Base-by-base conservation (phyloP, 768 basidiomycete genomes). In the Amanita rimosa region DNA sequence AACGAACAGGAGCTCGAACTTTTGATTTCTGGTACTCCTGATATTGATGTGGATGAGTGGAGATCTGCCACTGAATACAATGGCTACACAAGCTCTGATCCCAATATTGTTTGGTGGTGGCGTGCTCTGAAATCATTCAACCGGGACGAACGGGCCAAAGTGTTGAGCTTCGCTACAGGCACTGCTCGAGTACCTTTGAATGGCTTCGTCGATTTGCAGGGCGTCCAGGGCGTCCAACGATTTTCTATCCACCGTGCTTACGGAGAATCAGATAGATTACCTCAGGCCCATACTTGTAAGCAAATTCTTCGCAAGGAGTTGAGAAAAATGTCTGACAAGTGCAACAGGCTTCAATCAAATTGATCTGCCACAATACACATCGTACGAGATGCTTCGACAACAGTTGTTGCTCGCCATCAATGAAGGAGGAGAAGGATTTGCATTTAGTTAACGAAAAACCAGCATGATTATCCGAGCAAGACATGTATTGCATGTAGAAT, bases 101-200 rank as follows among this genome's bases (percentile, higher is more conserved):
- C 95, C 5, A 93, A 95, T 58, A 93, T 98, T 52, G 83, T 89
- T 24, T 99, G 94, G 94, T 97, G 92, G 86, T 99, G 96, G 96
- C 79, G 96, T 55, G 95, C 95, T 1, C 76, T 99, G 37, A 92
- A 98, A 65, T 95, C 92, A 7, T 97, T 97, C 70, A 91, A 87
- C 55, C 86, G 95, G 29, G 94, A 97, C 57, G 96, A 99, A 66
- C 75, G 92, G 49, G 93, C 96, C 27, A 93, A 96, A 64, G 90
- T 99, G 39, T 73, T 99, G 49, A 95, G 94, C 71, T 99, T 99
- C 66, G 94, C 93, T 11, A 95, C 96, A 1, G 81, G 91, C 52
- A 81, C 89, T 4, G 93, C 93, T 7, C 76, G 94, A 40, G 95
- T 99, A 0, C 95, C 95, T 7, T 76, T 98, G 34, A 86, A 83